phyloP scores from a whole-genome alignment of 2,329 filamentous ascomycete species.

The Diaporthe longicolla region DNA sequence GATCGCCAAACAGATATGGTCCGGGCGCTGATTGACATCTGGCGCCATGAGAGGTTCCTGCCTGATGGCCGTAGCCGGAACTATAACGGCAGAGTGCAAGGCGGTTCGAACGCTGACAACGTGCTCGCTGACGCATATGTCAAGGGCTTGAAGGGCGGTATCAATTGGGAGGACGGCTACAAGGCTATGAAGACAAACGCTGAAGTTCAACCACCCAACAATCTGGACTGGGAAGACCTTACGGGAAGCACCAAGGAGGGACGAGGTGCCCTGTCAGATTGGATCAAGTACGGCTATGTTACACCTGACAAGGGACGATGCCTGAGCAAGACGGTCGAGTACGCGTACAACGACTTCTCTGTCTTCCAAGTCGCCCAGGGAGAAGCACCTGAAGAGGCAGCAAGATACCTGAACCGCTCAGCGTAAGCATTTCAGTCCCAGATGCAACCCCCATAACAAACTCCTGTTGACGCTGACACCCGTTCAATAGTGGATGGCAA shows the following conservation, averaged over 20 bases:
- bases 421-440: not conserved
- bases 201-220: slow-evolving; percentile 72
- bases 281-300: slow-evolving; percentile 75
- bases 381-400: slow-evolving; percentile 63
- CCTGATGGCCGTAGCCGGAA: slow-evolving; percentile 77
- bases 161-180: slow-evolving; percentile 70
- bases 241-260: slow-evolving; percentile 77
- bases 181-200: slow-evolving; percentile 75
- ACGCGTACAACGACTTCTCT: slow-evolving; percentile 77
- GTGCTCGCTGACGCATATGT: slow-evolving; percentile 80
- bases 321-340: slow-evolving; percentile 76
- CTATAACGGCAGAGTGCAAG: slow-evolving; percentile 77
- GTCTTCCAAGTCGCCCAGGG: slow-evolving; percentile 75
- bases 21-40: slow-evolving; percentile 70
- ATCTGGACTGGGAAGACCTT: slow-evolving; percentile 67
- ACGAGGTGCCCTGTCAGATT: slow-evolving; percentile 77
- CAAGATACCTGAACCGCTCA: slow-evolving; percentile 66
- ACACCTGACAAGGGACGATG: slow-evolving; percentile 72
- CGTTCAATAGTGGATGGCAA: slow-evolving; percentile 68
- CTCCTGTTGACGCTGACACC: not conserved
- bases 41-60: slow-evolving; percentile 73
- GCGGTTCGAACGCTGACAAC: slow-evolving; percentile 79
- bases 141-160: slow-evolving; percentile 73
- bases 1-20: slow-evolving; percentile 67
- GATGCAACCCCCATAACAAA: rapidly evolving